A percentile compares a stretch with the other conserved stretches of the same genome.
Evolutionary conservation across 768 basidiomycete genomes (phyloP).

Genomic region (Amanita fuliginea): DNA sequence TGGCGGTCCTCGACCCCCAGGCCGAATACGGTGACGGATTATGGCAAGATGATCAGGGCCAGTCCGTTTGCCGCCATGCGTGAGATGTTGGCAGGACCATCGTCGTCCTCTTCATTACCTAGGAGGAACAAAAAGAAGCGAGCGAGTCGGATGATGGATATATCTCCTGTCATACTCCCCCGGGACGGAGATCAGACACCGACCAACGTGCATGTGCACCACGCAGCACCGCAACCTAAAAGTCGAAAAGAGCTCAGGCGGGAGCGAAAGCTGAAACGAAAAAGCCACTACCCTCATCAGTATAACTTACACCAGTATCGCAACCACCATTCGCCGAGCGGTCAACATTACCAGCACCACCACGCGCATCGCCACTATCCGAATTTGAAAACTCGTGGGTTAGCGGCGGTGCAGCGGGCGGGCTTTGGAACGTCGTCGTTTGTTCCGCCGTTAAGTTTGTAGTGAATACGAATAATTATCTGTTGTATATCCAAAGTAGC

Average conservation of each 20-base stretch:
- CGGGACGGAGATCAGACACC: conserved; percentile 48
- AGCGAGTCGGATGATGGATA: conserved; percentile 22
- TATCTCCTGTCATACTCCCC: conserved; percentile 44
- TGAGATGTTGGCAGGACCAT: conserved; percentile 30
- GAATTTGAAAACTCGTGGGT: conserved; percentile 49
- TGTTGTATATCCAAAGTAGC: no score
- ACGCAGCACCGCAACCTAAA: conserved; percentile 27
- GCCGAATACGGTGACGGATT: conserved; percentile 25
- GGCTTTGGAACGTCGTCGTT: conserved; percentile 20
- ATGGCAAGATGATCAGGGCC: conserved; percentile 39
- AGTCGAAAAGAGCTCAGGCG: conserved; percentile 52
- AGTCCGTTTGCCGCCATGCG: conserved; percentile 48
- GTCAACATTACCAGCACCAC: conserved; percentile 19
- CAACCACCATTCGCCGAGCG: conserved; percentile 33
- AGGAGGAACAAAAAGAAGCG: conserved; percentile 9
- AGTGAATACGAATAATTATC: no score
- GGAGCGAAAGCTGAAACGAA: conserved; percentile 60
- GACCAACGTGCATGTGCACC: conserved; percentile 17
- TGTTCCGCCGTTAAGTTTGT: conserved; percentile 21
- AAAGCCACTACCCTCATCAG: conserved; percentile 19
- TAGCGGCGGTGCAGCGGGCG: conserved; percentile 40
- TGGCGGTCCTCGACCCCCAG: conserved; percentile 26
- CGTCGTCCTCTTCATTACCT: background rate
- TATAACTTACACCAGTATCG: conserved; percentile 18
- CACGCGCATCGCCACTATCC: conserved; percentile 52